A percentile compares a stretch with the other conserved stretches of the same genome.
These are phyloP conservation scores for Entomortierella parvispora DNA, from an alignment of 192 early-diverging fungal species.

Conservation along the genomic window DNA sequence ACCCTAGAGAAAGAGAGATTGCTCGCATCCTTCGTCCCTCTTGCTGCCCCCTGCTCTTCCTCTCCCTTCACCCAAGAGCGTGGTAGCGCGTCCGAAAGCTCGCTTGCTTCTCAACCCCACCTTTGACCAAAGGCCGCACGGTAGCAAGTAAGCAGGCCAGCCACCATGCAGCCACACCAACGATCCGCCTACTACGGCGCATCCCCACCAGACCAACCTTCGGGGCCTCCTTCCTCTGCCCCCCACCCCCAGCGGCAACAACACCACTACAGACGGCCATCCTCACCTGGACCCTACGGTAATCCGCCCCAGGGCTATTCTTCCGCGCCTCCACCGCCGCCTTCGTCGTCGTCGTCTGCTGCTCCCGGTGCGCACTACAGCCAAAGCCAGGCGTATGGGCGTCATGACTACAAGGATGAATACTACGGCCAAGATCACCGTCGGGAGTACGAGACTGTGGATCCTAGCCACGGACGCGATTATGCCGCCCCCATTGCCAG, in stretches of 20 bases:
- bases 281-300: conserved; percentile 26
- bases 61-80: not conserved
- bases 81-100: no score
- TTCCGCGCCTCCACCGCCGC: not conserved
- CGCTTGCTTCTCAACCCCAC: no score
- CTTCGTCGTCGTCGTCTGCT: not conserved
- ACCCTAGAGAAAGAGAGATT: no score
- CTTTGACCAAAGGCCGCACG: no score
- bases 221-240: not conserved
- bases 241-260: not conserved
- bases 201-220: conserved; percentile 12
- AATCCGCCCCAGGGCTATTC: conserved; percentile 18
- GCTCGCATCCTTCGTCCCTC: not conserved
- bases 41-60: not conserved
- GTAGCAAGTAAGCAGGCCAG: no score
- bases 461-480: conserved; percentile 12
- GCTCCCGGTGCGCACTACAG: conserved; percentile 21
- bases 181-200: conserved; percentile 7
- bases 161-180: no score
- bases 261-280: conserved; percentile 21
- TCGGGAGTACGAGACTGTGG: conserved; percentile 23
- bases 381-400: conserved; percentile 16
- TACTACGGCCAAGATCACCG: conserved; percentile 28
- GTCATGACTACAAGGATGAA: conserved; percentile 39
- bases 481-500: conserved; percentile 23